Conservation (phyloP, 768 basidiomycete genomes). For the Hygrophorus russula region DNA sequence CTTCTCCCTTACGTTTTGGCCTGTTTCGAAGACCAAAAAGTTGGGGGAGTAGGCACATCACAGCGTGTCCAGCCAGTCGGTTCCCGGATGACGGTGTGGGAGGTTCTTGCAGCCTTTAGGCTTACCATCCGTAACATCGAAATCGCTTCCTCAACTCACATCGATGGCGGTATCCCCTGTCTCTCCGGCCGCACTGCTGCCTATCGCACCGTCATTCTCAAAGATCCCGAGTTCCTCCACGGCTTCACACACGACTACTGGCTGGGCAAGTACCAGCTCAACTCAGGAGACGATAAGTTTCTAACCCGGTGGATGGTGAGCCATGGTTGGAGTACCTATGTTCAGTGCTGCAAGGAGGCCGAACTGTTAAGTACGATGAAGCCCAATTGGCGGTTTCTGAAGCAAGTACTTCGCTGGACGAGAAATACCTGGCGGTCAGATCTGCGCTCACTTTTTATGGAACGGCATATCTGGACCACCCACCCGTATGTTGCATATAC, state of each 20-base stretch:
- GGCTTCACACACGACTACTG: conserved; percentile 93
- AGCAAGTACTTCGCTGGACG: conserved; percentile 90
- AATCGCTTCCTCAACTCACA: conserved; percentile 80
- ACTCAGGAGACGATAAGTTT: conserved; percentile 92
- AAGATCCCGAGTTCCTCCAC: conserved; percentile 87
- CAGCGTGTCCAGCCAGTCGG: conserved; percentile 83
- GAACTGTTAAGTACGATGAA: conserved; percentile 92
- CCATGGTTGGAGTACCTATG: conserved; percentile 93
- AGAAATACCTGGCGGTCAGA: conserved; percentile 92
- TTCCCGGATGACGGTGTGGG: conserved; percentile 81
- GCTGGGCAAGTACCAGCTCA: conserved; percentile 90
- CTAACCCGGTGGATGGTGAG: conserved; percentile 94
- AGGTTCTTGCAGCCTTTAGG: conserved; percentile 87
- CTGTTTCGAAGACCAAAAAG: conserved; percentile 89
- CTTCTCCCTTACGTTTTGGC: conserved; percentile 83
- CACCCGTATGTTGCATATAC: conserved; percentile 92
- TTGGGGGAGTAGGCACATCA: conserved; percentile 86
- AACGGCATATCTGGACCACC: conserved; percentile 75
- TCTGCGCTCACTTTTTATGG: conserved; percentile 79
- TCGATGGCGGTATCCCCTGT: conserved; percentile 88
- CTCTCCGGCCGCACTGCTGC: conserved; percentile 89
- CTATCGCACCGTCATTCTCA: conserved; percentile 88
- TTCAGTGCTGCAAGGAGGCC: conserved; percentile 76
- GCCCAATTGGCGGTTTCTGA: conserved; percentile 91
- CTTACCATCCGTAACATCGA: conserved; percentile 92